Base-by-base conservation (phyloP, 1,284 basidiomycete genomes). In the Tilletia caries region DNA sequence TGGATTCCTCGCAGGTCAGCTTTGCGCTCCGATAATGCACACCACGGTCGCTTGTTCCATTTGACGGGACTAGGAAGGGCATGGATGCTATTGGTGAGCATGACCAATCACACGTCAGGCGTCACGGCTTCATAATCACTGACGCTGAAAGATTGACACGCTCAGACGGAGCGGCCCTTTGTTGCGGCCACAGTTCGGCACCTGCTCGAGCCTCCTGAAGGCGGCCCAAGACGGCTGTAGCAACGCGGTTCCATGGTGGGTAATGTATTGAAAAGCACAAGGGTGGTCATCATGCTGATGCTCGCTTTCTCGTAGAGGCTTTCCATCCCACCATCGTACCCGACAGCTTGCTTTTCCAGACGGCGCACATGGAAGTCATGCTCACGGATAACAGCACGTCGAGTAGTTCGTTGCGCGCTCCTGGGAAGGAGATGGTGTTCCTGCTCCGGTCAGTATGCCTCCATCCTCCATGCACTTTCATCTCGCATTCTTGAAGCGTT, bases 1-100 rank as follows among this genome's bases (percentile, higher is more conserved):
- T 95, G 79, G 95, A 98, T 83, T 86, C 96, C 48, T 90, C 91
- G 79, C 95, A 98, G 85, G 92, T 96, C 3, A 93, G 92, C 8
- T 86, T 48, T 23, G 72, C 70, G 6, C 52, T 73, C 33, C 62
- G 68, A 27, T 29, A 65, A 34, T 52, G 23, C 37, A 71, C 72
- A 12, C 6, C 62, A 3, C 64, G 66, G 5, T 71, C 70, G 13
- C 58, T 73, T 5, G n/a, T 73, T 46, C 54, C 71, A 8, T 62
- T 73, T 13, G 72, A 73, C 65, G 72, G 71, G 64, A 62, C 71
- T 25, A 66, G 71, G 18, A 73, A 71, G 62, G 72, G 72, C 13
- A 73, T 70, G 8, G 25, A 37, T 8, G 37, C 41, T 34, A 64
- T 20, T 2, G 65, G 44, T 66, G 46, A 3, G 65, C 8, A 41